These are phyloP conservation scores for Aspergillus phoenicis DNA, from an alignment of 2,329 filamentous ascomycete genomes.

Conservation along the genomic window DNA sequence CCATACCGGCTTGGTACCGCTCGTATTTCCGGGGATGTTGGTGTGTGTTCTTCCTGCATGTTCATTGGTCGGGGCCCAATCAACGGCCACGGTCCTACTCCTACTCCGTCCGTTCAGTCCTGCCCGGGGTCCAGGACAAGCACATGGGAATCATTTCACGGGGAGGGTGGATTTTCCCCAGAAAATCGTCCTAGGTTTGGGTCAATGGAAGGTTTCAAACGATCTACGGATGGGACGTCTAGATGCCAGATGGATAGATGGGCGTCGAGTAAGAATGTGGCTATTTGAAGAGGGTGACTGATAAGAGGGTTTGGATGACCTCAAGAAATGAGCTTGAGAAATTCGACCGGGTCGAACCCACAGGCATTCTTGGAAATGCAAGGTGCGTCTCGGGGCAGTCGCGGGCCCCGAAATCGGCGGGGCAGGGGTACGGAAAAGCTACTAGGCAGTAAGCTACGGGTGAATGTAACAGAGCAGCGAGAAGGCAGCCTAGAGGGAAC, in stretches of 20 bases:
- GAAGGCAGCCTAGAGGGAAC: neutral
- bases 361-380: constrained; percentile 16
- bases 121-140: neutral
- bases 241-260: neutral
- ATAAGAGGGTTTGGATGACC: constrained; percentile 33
- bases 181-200: constrained; percentile 3
- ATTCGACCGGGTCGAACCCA: constrained; percentile 24
- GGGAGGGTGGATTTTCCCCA: constrained; percentile 7
- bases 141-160: neutral
- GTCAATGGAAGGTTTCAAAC: neutral
- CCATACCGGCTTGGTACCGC: neutral
- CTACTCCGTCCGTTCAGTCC: constrained; percentile 1
- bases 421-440: constrained; percentile 9
- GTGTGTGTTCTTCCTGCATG: constrained; percentile 7
- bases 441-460: constrained; percentile 2
- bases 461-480: constrained; percentile 2
- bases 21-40: constrained; percentile 18
- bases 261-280: constrained; percentile 12
- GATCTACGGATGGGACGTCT: constrained; percentile 1
- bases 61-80: constrained; percentile 23
- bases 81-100: constrained; percentile 3
- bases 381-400: constrained; percentile 18
- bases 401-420: constrained; percentile 34
- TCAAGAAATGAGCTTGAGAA: constrained; percentile 29
- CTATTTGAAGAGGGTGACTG: constrained; percentile 15